Percentiles rank a stretch among this genome's conserved stretches.
Conservation (phyloP, 2,329 filamentous ascomycete genomes). For the Purpureocillium lavendulum region DNA sequence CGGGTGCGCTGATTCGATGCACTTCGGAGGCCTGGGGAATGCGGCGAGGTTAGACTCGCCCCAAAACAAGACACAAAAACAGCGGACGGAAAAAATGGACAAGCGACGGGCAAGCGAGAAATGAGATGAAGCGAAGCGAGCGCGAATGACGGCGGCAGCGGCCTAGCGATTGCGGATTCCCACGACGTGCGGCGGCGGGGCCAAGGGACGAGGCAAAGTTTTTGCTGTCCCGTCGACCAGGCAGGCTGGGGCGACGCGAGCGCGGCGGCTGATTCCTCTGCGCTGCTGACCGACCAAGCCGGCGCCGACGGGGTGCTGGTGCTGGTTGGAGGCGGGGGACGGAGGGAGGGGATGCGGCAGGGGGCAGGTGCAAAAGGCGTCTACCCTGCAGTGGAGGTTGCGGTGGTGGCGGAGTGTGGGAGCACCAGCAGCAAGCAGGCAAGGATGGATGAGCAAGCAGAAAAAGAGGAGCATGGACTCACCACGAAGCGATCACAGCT, state of each 20-base stretch:
- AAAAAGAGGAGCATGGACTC: slow-evolving; percentile 14
- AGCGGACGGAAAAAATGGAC: not conserved
- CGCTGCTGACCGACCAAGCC: too few species aligned
- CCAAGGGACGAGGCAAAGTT: not conserved
- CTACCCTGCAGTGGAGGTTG: not conserved
- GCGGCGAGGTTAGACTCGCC: slow-evolving; percentile 3
- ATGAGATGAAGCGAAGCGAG: not conserved
- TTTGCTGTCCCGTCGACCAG: not conserved
- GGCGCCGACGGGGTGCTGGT: not conserved
- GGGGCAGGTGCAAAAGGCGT: slow-evolving; percentile 2
- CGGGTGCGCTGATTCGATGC: slow-evolving; percentile 20
- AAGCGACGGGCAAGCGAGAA: not conserved
- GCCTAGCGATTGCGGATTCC: not conserved
- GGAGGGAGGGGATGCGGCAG: not conserved
- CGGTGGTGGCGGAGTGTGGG: too few species aligned
- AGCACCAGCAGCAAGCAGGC: not conserved
- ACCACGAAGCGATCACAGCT: slow-evolving; percentile 33
- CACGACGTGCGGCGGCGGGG: slow-evolving; percentile 3
- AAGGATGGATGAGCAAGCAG: slow-evolving; percentile 2
- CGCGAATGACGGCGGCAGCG: not conserved
- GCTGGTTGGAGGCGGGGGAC: not conserved
- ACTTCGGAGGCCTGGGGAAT: slow-evolving; percentile 18
- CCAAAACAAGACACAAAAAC: not conserved
- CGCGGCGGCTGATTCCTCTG: too few species aligned
- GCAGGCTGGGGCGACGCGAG: not conserved